These are phyloP conservation scores for Mucor racemosus DNA, from an alignment of 371 early-diverging fungal genomes.

Conservation along the genomic window DNA sequence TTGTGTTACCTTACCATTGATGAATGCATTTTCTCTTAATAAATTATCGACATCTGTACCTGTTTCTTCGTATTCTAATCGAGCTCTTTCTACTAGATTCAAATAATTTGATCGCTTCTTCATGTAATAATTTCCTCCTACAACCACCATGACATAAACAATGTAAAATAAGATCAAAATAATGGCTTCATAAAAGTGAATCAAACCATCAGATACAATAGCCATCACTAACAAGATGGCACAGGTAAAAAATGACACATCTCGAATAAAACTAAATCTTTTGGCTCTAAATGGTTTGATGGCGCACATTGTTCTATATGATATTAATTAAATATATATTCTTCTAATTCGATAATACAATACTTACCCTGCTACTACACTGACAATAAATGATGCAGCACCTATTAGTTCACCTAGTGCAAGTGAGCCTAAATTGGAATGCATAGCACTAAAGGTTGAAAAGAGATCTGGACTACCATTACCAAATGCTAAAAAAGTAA, in stretches of 20 bases:
- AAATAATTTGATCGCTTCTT: conserved; percentile 42
- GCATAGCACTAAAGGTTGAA: conserved; percentile 79
- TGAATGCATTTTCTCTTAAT: conserved; percentile 37
- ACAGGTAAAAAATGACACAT: conserved; percentile 71
- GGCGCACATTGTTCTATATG: conserved; percentile 70
- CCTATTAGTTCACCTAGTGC: conserved; percentile 86
- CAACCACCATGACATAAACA: conserved; percentile 63
- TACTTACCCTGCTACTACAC: conserved; percentile 68
- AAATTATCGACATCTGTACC: conserved; percentile 46
- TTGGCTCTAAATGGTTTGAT: conserved; percentile 70
- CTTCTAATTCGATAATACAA: neutral
- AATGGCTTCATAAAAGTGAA: conserved; percentile 65
- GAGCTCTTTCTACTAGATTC: conserved; percentile 47
- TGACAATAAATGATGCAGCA: conserved; percentile 76
- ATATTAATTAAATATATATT: neutral
- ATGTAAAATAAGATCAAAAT: conserved; percentile 58
- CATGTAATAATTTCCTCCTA: conserved; percentile 59
- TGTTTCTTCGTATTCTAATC: conserved; percentile 52
- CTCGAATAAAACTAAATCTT: conserved; percentile 69
- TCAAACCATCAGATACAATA: conserved; percentile 65
- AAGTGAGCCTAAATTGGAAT: conserved; percentile 72
- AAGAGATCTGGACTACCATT: conserved; percentile 89
- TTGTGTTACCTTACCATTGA: conserved; percentile 26
- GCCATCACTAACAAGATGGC: conserved; percentile 62
- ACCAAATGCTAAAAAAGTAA: conserved; percentile 85